phyloP scores from a whole-genome alignment of 345 rosid genomes.

The Mallotus nudiflorus region DNA sequence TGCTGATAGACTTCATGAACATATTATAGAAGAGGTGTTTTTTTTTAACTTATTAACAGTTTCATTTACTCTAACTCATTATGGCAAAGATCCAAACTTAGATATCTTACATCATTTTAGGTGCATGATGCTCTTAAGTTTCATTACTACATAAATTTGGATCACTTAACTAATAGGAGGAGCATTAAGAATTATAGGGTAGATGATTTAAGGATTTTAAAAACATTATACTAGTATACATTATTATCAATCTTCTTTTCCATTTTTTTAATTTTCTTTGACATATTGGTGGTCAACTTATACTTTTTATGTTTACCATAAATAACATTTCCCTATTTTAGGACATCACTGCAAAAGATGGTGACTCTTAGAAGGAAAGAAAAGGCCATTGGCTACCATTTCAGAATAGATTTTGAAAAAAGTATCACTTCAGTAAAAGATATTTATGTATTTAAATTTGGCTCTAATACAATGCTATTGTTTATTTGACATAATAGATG shows the following conservation, averaged over 20 bases:
- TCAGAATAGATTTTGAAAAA: too few relatives aligned
- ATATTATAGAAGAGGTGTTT: constrained; percentile 47
- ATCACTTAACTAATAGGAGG: constrained; percentile 58
- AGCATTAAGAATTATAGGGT: constrained; percentile 43
- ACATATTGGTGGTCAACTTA: neutral
- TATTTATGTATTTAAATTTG: neutral
- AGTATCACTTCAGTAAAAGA: neutral
- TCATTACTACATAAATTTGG: constrained; percentile 52
- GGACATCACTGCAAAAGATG: too few relatives aligned
- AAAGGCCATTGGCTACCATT: too few relatives aligned
- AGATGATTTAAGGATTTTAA: constrained; percentile 46
- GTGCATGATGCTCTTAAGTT: constrained; percentile 59
- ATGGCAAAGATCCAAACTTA: neutral
- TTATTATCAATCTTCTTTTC: neutral
- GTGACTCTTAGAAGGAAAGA: too few relatives aligned
- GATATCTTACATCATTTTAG: constrained; percentile 40
- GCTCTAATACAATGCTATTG: too few relatives aligned
- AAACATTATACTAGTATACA: constrained; percentile 61
- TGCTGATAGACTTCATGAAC: constrained; percentile 29
- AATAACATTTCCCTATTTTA: neutral
- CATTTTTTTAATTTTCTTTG: neutral
- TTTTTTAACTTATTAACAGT: constrained; percentile 5
- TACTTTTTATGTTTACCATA: too few relatives aligned
- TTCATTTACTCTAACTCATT: neutral
- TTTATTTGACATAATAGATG: too few relatives aligned